These are phyloP conservation scores for Craterostigma plantagineum DNA, from an alignment of 257 asterid genomes.

Conservation along the genomic window DNA sequence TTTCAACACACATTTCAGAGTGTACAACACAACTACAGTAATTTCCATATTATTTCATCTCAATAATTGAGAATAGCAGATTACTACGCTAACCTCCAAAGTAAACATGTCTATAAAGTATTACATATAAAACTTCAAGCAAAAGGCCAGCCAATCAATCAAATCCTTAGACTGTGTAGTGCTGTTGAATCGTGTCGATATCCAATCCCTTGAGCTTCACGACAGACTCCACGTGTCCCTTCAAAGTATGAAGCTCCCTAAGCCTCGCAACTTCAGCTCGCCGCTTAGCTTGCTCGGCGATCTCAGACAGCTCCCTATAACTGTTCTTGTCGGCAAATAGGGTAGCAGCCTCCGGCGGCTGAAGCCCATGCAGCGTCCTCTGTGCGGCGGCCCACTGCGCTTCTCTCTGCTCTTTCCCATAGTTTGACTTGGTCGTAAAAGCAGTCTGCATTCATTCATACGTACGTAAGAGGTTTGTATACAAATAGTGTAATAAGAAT, in stretches of 20 bases:
- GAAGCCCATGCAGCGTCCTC: constrained; percentile 70
- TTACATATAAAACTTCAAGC: too few species aligned
- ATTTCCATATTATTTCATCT: too few species aligned
- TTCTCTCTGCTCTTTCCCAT: constrained; percentile 65
- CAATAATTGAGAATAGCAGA: too few species aligned
- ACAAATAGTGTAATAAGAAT: too few species aligned
- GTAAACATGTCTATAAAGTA: too few species aligned
- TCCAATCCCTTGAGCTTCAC: constrained; percentile 18
- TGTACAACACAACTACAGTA: too few species aligned
- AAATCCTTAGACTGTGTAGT: constrained; percentile 46
- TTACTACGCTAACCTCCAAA: too few species aligned
- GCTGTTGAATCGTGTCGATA: constrained; percentile 43
- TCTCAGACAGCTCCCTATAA: constrained; percentile 27
- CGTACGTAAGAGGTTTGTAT: too few species aligned
- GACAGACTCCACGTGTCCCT: constrained; percentile 71
- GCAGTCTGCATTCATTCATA: constrained; percentile 24
- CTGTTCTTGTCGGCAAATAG: constrained; percentile 23
- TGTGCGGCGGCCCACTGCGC: constrained; percentile 82
- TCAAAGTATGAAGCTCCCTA: constrained; percentile 67
- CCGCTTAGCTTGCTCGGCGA: constrained; percentile 63
- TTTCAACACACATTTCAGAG: too few species aligned
- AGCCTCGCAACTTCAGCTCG: constrained; percentile 81
- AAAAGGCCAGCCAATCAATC: too few species aligned
- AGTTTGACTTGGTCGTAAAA: constrained; percentile 71
- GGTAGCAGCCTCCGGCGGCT: constrained; percentile 12